phyloP scores from a whole-genome alignment of 2,329 filamentous ascomycete species.

The Cladophialophora yegresii region DNA sequence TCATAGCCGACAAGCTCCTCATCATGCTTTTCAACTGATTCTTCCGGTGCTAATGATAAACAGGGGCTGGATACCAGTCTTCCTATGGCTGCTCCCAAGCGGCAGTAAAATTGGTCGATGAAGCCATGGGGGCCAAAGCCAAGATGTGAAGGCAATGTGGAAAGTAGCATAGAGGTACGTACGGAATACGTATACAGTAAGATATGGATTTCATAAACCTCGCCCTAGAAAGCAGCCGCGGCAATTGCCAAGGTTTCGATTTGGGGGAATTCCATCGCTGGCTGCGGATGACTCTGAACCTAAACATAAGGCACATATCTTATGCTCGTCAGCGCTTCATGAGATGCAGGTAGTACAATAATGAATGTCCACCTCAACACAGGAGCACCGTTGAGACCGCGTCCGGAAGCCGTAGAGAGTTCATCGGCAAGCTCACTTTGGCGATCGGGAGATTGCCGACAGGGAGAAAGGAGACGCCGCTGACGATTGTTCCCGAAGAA shows the following conservation, averaged over 20 bases:
- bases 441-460: conserved; percentile 30
- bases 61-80: conserved; percentile 63
- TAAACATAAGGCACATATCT: neutral
- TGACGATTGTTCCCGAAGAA: conserved; percentile 18
- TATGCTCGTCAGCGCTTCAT: neutral
- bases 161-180: neutral
- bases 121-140: conserved; percentile 43
- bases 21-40: neutral
- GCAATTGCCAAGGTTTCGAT: neutral
- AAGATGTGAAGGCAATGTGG: conserved; percentile 20
- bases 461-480: conserved; percentile 14
- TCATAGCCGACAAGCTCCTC: neutral
- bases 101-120: conserved; percentile 66
- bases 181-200: too few species aligned
- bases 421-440: conserved; percentile 17
- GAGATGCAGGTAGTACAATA: neutral
- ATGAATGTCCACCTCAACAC: conserved; percentile 2
- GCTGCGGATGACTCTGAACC: neutral
- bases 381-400: conserved; percentile 10
- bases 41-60: conserved; percentile 42
- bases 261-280: neutral
- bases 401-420: neutral
- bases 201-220: neutral
- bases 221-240: neutral
- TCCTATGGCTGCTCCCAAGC: conserved; percentile 70